A percentile compares a stretch with the other conserved stretches of the same genome.
These are phyloP conservation scores for Nicotiana attenuata DNA, from an alignment of 257 asterid species.

Conservation along the genomic window DNA sequence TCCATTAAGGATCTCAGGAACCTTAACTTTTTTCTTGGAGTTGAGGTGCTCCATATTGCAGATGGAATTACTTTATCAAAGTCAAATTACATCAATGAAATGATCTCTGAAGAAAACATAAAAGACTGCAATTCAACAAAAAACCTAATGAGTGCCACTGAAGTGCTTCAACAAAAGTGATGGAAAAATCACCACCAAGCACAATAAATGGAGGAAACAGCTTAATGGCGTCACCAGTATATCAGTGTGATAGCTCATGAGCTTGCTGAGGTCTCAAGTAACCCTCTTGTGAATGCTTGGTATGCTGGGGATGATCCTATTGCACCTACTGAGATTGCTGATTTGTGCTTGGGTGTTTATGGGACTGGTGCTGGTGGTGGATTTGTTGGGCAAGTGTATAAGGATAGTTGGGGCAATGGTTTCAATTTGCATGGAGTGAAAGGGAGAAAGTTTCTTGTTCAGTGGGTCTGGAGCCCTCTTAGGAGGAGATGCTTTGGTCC, in stretches of 20 bases:
- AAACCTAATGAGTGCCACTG: too few relatives aligned
- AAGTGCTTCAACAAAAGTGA: too few relatives aligned
- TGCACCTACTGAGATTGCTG: constrained; percentile 74
- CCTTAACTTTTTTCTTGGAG: too few relatives aligned
- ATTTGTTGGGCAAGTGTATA: constrained; percentile 47
- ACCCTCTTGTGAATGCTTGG: constrained; percentile 76
- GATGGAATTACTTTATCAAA: too few relatives aligned
- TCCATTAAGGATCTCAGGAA: too few relatives aligned
- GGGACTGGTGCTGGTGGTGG: constrained; percentile 84
- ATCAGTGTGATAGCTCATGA: constrained; percentile 46
- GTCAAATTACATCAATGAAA: too few relatives aligned
- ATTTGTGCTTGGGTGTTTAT: constrained; percentile 61
- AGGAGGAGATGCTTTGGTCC: constrained; percentile 65
- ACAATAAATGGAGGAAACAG: constrained; percentile 18
- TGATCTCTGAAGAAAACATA: too few relatives aligned
- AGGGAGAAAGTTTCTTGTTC: constrained; percentile 74
- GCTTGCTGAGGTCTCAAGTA: constrained; percentile 63
- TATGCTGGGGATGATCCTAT: constrained; percentile 64
- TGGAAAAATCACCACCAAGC: constrained; percentile 25
- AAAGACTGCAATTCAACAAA: too few relatives aligned
- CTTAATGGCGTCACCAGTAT: constrained; percentile 55
- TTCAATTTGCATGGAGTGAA: constrained; percentile 59
- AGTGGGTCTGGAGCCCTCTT: constrained; percentile 75
- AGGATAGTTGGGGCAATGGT: constrained; percentile 49
- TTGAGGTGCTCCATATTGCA: too few relatives aligned